Conservation (phyloP, 306 rosid species). For the Castanea crenata region DNA sequence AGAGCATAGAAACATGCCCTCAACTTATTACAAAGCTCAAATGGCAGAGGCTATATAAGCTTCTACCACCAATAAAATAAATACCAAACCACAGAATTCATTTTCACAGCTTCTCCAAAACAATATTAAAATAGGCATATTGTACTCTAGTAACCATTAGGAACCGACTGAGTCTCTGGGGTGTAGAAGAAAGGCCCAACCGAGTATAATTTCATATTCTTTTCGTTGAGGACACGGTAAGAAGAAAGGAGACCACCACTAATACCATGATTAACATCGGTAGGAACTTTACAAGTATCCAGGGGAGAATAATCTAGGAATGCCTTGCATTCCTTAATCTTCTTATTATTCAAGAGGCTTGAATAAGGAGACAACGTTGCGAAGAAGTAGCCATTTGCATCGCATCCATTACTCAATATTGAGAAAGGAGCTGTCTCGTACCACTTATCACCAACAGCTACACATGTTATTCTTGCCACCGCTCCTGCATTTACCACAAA, state of each 20-base stretch:
- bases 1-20: too few relatives aligned
- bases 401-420: slow-evolving; percentile 27
- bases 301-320: slow-evolving; percentile 39
- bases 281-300: slow-evolving; percentile 41
- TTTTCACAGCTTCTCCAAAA: too few relatives aligned
- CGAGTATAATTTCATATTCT: slow-evolving; percentile 32
- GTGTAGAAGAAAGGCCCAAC: slow-evolving; percentile 52
- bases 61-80: too few relatives aligned
- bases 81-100: too few relatives aligned
- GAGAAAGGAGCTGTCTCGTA: slow-evolving; percentile 17
- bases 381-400: slow-evolving; percentile 52
- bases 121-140: too few relatives aligned
- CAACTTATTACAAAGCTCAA: too few relatives aligned
- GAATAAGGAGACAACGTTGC: slow-evolving; percentile 14
- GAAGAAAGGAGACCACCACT: slow-evolving; percentile 43
- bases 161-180: slow-evolving; percentile 12
- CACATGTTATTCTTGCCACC: slow-evolving; percentile 42
- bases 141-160: not conserved
- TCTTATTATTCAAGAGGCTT: slow-evolving; percentile 7
- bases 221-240: slow-evolving; percentile 28
- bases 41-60: too few relatives aligned
- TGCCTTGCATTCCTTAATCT: slow-evolving; percentile 42
- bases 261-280: slow-evolving; percentile 41
- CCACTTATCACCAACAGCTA: slow-evolving; percentile 12
- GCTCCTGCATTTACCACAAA: slow-evolving; percentile 36